These are phyloP conservation scores for Saccharomycopsis sp. DNA, from an alignment of 805 yeast species.

Conservation along the genomic window DNA sequence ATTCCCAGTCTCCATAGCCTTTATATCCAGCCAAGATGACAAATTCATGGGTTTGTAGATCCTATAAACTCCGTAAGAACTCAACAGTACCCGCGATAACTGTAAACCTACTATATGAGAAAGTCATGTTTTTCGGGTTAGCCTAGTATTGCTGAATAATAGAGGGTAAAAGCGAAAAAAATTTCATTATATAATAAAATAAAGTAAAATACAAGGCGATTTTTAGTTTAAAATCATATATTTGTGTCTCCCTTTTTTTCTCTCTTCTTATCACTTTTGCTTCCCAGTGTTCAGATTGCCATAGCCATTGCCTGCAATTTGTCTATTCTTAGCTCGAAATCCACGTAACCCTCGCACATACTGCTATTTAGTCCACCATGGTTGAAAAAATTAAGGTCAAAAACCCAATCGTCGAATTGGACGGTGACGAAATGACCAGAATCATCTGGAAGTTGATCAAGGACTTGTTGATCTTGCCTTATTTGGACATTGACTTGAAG, in stretches of 20 bases:
- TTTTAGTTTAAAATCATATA: background rate
- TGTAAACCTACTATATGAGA: too few relatives aligned
- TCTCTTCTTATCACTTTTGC: background rate
- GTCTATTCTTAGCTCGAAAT: background rate
- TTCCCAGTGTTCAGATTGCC: background rate
- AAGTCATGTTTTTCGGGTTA: background rate
- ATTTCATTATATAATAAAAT: too few relatives aligned
- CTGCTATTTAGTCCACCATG: background rate
- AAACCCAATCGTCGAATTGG: slow-evolving; percentile 70
- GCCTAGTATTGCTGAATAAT: background rate
- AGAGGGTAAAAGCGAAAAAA: background rate
- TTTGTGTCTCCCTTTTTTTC: background rate
- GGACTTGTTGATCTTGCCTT: slow-evolving; percentile 59
- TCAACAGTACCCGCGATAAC: too few relatives aligned
- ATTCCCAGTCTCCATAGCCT: too few relatives aligned
- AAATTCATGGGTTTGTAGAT: too few relatives aligned
- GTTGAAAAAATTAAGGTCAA: slow-evolving; percentile 59
- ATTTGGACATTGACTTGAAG: slow-evolving; percentile 64
- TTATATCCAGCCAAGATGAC: too few relatives aligned
- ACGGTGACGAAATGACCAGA: slow-evolving; percentile 84
- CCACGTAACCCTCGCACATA: background rate
- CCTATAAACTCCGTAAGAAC: too few relatives aligned
- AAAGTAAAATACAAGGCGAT: background rate
- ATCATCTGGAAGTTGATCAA: slow-evolving; percentile 76
- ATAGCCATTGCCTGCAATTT: too few relatives aligned